Conservation (phyloP, 2,329 filamentous ascomycete genomes). For the Epicoccum nigrum region DNA sequence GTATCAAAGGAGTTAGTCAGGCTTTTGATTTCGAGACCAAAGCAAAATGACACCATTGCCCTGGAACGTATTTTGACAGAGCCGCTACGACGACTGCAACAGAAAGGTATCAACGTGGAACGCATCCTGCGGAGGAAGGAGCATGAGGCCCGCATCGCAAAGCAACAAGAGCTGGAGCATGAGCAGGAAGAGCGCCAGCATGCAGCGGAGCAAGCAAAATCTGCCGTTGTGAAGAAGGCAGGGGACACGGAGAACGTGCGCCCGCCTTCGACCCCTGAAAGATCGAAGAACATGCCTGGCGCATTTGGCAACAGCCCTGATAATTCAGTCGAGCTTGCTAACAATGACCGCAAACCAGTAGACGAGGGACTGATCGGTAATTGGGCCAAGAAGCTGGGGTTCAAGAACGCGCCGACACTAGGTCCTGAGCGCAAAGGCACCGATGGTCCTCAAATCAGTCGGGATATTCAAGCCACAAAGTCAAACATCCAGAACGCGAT, state of each 20-base stretch:
- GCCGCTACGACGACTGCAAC: slow-evolving; percentile 79
- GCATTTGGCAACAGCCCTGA: slow-evolving; percentile 46
- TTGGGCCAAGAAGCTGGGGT: slow-evolving; percentile 47
- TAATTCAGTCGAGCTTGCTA: slow-evolving; percentile 34
- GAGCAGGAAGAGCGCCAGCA: slow-evolving; percentile 66
- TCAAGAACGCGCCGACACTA: slow-evolving; percentile 36
- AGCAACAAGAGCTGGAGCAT: slow-evolving; percentile 75
- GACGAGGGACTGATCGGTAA: slow-evolving; percentile 43
- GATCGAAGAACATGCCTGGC: slow-evolving; percentile 43
- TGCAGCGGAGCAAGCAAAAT: slow-evolving; percentile 38
- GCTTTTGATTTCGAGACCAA: slow-evolving; percentile 79
- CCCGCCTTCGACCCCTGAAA: slow-evolving; percentile 38
- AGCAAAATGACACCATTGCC: slow-evolving; percentile 86
- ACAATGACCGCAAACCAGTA: slow-evolving; percentile 26
- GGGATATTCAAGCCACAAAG: slow-evolving; percentile 43
- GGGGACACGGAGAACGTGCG: slow-evolving; percentile 19
- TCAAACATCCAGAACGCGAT: slow-evolving; percentile 47
- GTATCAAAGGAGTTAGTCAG: slow-evolving; percentile 86
- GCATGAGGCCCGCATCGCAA: slow-evolving; percentile 84
- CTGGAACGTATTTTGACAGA: slow-evolving; percentile 90
- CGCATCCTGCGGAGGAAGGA: slow-evolving; percentile 88
- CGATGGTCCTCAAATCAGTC: slow-evolving; percentile 43
- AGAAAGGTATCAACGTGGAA: slow-evolving; percentile 94
- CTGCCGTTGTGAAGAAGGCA: slow-evolving; percentile 24
- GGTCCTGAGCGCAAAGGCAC: slow-evolving; percentile 22